Evolutionary conservation across 2,329 filamentous ascomycete genomes (phyloP).

Genomic region (Clonostachys chloroleuca): DNA sequence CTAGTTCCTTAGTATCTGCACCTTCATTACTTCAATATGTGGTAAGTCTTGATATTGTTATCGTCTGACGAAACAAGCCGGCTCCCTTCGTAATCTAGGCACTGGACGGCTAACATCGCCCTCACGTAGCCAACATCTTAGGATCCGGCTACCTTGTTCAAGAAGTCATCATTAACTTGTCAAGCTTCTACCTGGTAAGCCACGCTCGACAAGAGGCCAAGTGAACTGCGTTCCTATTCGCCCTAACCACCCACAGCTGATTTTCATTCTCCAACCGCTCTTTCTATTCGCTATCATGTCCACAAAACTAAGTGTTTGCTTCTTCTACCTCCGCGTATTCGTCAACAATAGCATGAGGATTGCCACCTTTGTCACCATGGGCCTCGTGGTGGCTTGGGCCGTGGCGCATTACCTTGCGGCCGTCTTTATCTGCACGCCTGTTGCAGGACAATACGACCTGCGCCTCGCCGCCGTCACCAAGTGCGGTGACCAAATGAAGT

Average conservation of each 20-base stretch:
- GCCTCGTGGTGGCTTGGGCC: background rate
- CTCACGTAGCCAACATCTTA: background rate
- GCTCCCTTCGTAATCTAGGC: no score
- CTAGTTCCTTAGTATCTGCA: no score
- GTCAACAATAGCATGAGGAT: background rate
- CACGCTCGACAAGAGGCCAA: background rate
- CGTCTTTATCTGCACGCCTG: background rate
- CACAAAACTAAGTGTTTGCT: background rate
- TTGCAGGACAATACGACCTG: background rate
- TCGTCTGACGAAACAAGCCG: no score
- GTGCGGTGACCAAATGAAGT: background rate
- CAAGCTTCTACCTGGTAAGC: background rate
- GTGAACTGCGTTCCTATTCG: background rate
- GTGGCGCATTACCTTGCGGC: background rate
- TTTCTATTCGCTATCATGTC: slow-evolving; percentile 1
- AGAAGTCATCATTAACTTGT: background rate
- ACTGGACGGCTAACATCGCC: no score
- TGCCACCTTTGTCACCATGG: background rate
- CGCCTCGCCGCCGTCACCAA: background rate
- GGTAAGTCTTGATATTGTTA: no score
- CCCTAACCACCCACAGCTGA: background rate
- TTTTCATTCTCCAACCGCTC: background rate
- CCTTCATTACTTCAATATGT: no score
- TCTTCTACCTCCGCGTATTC: slow-evolving; percentile 1
- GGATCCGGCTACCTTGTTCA: background rate